Conservation (phyloP, 495 filamentous ascomycete genomes). For the Darksidea phi region DNA sequence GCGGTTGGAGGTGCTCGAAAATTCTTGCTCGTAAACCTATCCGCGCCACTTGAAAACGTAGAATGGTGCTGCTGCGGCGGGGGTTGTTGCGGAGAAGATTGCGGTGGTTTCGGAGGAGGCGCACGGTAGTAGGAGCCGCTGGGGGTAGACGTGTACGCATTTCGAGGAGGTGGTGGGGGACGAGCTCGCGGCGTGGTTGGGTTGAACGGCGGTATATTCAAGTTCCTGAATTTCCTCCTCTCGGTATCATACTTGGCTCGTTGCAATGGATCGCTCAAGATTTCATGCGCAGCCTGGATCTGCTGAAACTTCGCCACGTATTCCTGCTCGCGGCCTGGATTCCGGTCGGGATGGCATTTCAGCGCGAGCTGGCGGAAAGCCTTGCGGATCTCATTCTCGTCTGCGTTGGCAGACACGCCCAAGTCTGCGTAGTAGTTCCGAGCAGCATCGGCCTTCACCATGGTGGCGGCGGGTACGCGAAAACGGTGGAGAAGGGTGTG, state of each 20-base stretch:
- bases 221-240: conserved; percentile 46
- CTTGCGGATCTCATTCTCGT: conserved; percentile 73
- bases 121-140: conserved; percentile 50
- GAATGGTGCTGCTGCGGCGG: conserved; percentile 31
- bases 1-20: conserved; percentile 39
- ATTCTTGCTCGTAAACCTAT: conserved; percentile 41
- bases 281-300: conserved; percentile 82
- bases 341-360: conserved; percentile 85
- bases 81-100: conserved; percentile 44
- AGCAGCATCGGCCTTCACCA: conserved; percentile 39
- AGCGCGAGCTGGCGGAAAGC: conserved; percentile 84
- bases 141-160: conserved; percentile 37
- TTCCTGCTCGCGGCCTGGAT: conserved; percentile 75
- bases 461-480: conserved; percentile 24
- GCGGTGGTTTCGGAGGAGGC: conserved; percentile 32
- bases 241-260: conserved; percentile 76
- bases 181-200: conserved; percentile 18
- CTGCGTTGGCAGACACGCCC: conserved; percentile 61
- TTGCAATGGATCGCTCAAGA: conserved; percentile 66
- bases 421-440: conserved; percentile 86
- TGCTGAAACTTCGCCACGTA: conserved; percentile 77
- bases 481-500: not conserved
- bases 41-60: conserved; percentile 36
- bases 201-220: conserved; percentile 27
- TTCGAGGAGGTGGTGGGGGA: conserved; percentile 44